Evolutionary conservation across 176 grass and related monocot species (phyloP), one percentile per base, ranked within the genome.

Genomic region (Themeda triandra): DNA sequence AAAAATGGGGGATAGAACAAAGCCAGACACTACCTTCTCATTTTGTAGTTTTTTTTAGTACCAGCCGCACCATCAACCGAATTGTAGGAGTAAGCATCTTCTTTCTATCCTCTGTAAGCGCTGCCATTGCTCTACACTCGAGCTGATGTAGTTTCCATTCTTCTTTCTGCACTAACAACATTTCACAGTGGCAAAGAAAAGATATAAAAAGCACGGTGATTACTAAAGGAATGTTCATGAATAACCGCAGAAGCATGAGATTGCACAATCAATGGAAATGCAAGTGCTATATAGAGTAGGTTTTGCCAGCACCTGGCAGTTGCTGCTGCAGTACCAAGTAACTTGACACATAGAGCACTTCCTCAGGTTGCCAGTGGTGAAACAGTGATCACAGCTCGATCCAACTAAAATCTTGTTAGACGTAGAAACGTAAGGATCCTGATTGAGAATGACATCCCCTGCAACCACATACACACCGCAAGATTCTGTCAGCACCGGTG

Each of bases 101-200:
- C 73, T 84, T 98, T 85, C 91, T 93, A 66, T 93, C 96, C 63
- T 93, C 83, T 5, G 77, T 72, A 54, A 93, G 93, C 5, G 67
- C 62, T 27, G 75, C 49, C 65, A 93, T 90, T 7, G 73, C 87
- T 89, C 63, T 82, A 63, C 96, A 95, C 84, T 98, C 89, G 4
- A 86, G 80, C 81, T 95, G 93, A 85, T 98, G 96, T 45, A 90
- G 78, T 80, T 89, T 90, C 91, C 96, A 98, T 85, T 93, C 93
- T 79, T 78, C 77, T 92, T 75, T 93, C 96, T 98, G 44, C 33
- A n/a, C 30, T 69, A 74, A 75, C 33, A 82, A 35, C 17, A 72
- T 39, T 12, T 32, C 44, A 84, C 23, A 17, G 27, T 31, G 25
- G 17, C 32, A 37, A 37, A 59, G 31, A 62, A 62, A 71, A 70